Evolutionary conservation across 2,329 filamentous ascomycete species (phyloP).

Genomic region (Scedosporium dehoogii): DNA sequence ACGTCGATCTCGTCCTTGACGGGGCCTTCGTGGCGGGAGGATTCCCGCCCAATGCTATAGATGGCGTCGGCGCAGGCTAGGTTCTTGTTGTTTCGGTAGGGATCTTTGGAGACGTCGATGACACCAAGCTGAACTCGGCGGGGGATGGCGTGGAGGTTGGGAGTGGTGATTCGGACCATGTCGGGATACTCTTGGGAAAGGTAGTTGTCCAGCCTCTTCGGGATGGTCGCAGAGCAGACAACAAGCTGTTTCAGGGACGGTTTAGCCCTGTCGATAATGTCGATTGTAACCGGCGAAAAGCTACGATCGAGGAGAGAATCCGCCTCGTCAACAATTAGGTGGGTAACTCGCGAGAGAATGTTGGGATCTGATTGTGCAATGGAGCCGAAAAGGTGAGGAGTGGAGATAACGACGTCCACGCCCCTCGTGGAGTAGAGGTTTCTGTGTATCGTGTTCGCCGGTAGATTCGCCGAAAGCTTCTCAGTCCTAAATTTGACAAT

Average conservation of each 20-base stretch:
- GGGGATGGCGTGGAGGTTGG: slow-evolving; percentile 92
- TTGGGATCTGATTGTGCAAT: slow-evolving; percentile 87
- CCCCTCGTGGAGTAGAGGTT: slow-evolving; percentile 72
- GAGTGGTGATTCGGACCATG: slow-evolving; percentile 79
- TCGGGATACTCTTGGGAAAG: slow-evolving; percentile 74
- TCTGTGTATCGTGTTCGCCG: slow-evolving; percentile 69
- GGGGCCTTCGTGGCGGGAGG: slow-evolving; percentile 45
- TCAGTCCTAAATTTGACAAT: slow-evolving; percentile 78
- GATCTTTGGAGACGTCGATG: slow-evolving; percentile 83
- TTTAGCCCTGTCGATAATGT: slow-evolving; percentile 70
- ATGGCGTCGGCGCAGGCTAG: slow-evolving; percentile 92
- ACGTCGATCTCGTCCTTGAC: slow-evolving; percentile 49
- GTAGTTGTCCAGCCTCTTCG: slow-evolving; percentile 75
- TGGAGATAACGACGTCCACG: slow-evolving; percentile 78
- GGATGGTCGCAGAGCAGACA: slow-evolving; percentile 93
- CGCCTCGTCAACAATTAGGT: slow-evolving; percentile 88
- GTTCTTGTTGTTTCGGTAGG: slow-evolving; percentile 85
- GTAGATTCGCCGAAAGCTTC: slow-evolving; percentile 68
- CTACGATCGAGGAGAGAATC: slow-evolving; percentile 92
- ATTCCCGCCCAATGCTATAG: slow-evolving; percentile 81
- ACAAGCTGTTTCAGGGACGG: slow-evolving; percentile 80
- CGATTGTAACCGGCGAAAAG: slow-evolving; percentile 73
- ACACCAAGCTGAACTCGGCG: slow-evolving; percentile 89
- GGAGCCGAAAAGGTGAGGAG: slow-evolving; percentile 79
- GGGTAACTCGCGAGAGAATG: slow-evolving; percentile 79